Percentiles rank a stretch among this genome's conserved stretches.
Evolutionary conservation across 2,329 filamentous ascomycete species (phyloP).

Genomic region (Xylariomycetidae sp.): DNA sequence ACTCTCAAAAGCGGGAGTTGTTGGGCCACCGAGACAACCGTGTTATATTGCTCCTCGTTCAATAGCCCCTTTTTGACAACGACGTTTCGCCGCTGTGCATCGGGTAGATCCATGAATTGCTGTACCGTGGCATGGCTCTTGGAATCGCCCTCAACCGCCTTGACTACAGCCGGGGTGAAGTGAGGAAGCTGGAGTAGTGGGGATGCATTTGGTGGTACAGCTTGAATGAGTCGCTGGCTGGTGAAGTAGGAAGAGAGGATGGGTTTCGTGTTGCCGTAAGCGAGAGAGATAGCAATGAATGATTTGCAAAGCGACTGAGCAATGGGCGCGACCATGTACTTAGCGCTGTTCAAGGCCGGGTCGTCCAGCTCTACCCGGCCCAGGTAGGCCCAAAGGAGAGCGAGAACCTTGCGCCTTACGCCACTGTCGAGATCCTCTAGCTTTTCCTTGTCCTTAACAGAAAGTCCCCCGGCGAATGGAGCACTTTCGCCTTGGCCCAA

Average conservation of each 20-base stretch:
- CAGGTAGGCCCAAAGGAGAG: conserved; percentile 91
- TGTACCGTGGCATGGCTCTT: conserved; percentile 76
- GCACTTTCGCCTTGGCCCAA: conserved; percentile 54
- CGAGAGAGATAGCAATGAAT: conserved; percentile 80
- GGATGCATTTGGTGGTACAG: conserved; percentile 74
- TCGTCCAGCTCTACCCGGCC: conserved; percentile 84
- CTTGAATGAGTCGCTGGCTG: conserved; percentile 86
- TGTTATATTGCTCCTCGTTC: conserved; percentile 69
- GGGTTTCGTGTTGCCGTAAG: conserved; percentile 78
- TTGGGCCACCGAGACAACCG: conserved; percentile 70
- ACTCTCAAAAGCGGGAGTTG: conserved; percentile 82
- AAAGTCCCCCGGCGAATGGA: conserved; percentile 54
- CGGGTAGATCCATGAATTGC: conserved; percentile 81
- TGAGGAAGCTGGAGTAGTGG: conserved; percentile 89
- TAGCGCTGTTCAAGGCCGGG: conserved; percentile 70
- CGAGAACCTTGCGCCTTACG: conserved; percentile 77
- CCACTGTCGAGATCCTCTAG: conserved; percentile 78
- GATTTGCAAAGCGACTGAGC: conserved; percentile 82
- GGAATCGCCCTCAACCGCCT: conserved; percentile 68
- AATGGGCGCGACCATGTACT: conserved; percentile 83
- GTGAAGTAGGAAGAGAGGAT: conserved; percentile 78
- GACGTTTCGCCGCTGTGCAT: conserved; percentile 66
- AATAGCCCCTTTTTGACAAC: conserved; percentile 68
- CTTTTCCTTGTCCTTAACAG: conserved; percentile 68
- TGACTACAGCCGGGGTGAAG: conserved; percentile 65